These are phyloP conservation scores for Pistacia integerrima DNA, from an alignment of 345 rosid genomes.

Conservation along the genomic window DNA sequence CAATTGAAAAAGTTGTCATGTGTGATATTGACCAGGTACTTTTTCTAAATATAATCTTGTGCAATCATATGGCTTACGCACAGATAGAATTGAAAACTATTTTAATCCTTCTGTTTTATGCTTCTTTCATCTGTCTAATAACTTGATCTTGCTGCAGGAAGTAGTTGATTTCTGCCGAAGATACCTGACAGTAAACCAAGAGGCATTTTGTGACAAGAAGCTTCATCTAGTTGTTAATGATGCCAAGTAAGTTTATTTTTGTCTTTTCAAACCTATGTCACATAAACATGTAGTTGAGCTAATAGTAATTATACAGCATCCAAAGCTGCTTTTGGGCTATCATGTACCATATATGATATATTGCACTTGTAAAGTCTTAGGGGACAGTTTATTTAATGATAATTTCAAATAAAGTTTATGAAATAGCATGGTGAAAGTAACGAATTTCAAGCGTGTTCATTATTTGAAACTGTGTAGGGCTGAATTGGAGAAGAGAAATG, in stretches of 20 bases:
- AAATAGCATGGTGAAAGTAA: too few relatives aligned
- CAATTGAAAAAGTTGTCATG: constrained; percentile 83
- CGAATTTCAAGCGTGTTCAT: too few relatives aligned
- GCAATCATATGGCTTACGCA: too few relatives aligned
- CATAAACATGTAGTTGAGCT: not conserved
- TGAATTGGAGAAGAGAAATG: constrained; percentile 72
- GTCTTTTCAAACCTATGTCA: not conserved
- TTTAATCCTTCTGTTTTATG: not conserved
- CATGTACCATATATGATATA: too few relatives aligned
- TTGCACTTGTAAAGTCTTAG: too few relatives aligned
- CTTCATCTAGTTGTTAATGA: constrained; percentile 80
- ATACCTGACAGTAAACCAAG: constrained; percentile 65
- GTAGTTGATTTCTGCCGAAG: constrained; percentile 85
- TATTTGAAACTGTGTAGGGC: constrained; percentile 43
- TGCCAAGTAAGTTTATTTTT: constrained; percentile 63
- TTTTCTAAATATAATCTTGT: not conserved
- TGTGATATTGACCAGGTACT: constrained; percentile 91
- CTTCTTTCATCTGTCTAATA: not conserved
- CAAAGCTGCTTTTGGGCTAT: not conserved
- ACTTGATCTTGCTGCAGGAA: constrained; percentile 49
- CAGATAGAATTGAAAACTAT: too few relatives aligned
- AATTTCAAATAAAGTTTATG: too few relatives aligned
- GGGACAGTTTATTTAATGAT: too few relatives aligned
- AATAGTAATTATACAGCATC: too few relatives aligned
- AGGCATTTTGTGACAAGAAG: constrained; percentile 77